phyloP scores from a whole-genome alignment of 306 rosid species.

The Calophaca sinica region DNA sequence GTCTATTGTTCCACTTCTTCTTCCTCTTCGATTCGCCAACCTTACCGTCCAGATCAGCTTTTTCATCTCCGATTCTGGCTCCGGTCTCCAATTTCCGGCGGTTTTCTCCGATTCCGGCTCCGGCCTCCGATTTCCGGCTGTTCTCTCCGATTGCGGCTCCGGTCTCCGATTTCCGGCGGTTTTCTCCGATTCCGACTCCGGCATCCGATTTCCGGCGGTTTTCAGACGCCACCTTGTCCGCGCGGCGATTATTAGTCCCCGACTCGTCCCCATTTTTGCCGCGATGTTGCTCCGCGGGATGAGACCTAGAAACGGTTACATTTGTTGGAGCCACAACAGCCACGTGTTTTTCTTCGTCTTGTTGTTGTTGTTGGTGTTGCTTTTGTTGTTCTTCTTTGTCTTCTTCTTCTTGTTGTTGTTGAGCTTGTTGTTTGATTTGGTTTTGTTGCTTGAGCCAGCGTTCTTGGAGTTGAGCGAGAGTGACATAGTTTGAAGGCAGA shows the following conservation, averaged over 20 bases:
- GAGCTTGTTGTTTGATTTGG: not conserved
- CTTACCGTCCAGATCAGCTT: slow-evolving; percentile 13
- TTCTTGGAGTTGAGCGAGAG: slow-evolving; percentile 60
- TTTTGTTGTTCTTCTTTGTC: not conserved
- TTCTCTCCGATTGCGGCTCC: not conserved
- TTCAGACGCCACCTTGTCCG: not conserved
- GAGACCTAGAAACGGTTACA: not conserved
- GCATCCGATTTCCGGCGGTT: not conserved
- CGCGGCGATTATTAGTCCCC: not conserved
- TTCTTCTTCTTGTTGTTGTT: not conserved
- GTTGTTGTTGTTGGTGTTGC: not conserved
- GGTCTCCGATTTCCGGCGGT: not conserved
- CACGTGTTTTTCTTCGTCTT: not conserved
- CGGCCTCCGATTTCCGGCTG: not conserved
- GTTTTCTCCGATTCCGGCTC: slow-evolving; percentile 2
- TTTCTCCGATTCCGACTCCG: slow-evolving; percentile 13
- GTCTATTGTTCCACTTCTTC: not conserved
- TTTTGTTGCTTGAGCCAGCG: slow-evolving; percentile 59
- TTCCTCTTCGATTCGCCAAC: not conserved
- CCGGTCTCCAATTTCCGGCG: not conserved
- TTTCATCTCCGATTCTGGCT: slow-evolving; percentile 10
- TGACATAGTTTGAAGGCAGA: slow-evolving; percentile 69
- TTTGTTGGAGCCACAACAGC: not conserved
- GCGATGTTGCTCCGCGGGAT: not conserved
- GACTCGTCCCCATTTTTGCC: slow-evolving; percentile 3